phyloP scores from a whole-genome alignment of 352 stramenopile species.

The Pythium chondricola region DNA sequence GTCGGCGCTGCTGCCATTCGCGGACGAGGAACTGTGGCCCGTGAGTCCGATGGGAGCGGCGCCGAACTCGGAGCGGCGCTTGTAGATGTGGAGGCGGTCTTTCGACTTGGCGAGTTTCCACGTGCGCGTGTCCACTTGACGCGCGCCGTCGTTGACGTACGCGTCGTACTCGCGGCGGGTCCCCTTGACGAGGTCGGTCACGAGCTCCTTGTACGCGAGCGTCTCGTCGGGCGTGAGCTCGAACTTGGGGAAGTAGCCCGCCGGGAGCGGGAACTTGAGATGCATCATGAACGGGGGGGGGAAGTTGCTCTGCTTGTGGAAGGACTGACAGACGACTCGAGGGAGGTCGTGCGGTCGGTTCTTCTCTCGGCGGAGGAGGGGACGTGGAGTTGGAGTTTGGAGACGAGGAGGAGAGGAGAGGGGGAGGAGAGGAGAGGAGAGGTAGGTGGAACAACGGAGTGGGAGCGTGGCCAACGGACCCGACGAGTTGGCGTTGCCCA shows the following conservation, averaged over 20 bases:
- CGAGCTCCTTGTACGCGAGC: constrained; percentile 42
- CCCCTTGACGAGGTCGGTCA: constrained; percentile 59
- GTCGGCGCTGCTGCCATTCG: background rate
- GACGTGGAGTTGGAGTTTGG: no score
- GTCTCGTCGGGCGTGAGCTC: constrained; percentile 50
- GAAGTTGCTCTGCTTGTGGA: background rate
- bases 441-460: no score
- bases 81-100: constrained; percentile 55
- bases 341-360: background rate
- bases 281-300: constrained; percentile 32
- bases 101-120: constrained; percentile 72
- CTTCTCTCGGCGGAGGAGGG: background rate
- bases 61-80: constrained; percentile 19
- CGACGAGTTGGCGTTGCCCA: no score
- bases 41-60: constrained; percentile 18
- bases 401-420: background rate
- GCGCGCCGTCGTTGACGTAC: constrained; percentile 49
- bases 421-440: background rate
- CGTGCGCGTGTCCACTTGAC: constrained; percentile 46
- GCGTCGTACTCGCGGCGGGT: constrained; percentile 48
- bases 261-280: constrained; percentile 60
- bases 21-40: constrained; percentile 2
- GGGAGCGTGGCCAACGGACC: no score
- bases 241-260: constrained; percentile 69
- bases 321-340: background rate